Evolutionary conservation across 2,329 filamentous ascomycete species (phyloP).

Genomic region (Escovopsis sp.): DNA sequence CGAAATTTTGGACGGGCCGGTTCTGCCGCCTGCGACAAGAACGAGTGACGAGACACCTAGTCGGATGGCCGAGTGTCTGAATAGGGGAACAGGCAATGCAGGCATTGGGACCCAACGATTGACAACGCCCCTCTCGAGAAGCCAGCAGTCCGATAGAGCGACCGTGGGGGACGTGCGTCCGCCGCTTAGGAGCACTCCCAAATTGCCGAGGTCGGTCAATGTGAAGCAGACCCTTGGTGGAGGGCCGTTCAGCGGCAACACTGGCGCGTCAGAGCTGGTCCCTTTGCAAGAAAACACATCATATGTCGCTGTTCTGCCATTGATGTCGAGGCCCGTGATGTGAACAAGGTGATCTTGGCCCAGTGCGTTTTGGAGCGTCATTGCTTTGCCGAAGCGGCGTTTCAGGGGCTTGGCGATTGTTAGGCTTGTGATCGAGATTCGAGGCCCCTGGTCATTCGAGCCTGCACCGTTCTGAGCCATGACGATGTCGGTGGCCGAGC

Average conservation of each 20-base stretch:
- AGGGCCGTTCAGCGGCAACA: slow-evolving; percentile 17
- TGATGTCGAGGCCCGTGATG: slow-evolving; percentile 28
- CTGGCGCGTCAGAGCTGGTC: slow-evolving; percentile 7
- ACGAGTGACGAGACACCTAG: slow-evolving; percentile 33
- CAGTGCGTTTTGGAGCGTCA: slow-evolving; percentile 24
- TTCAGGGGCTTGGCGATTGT: slow-evolving; percentile 13
- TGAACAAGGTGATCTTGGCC: slow-evolving; percentile 30
- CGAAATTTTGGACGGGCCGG: slow-evolving; percentile 30
- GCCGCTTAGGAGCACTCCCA: slow-evolving; percentile 51
- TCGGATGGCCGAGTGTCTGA: slow-evolving; percentile 53
- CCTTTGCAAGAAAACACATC: slow-evolving; percentile 29
- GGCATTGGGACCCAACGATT: slow-evolving; percentile 47
- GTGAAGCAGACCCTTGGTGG: slow-evolving; percentile 56
- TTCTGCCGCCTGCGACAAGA: slow-evolving; percentile 49
- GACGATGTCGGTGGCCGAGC: no score
- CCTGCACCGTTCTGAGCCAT: no score
- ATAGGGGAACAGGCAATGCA: slow-evolving; percentile 55
- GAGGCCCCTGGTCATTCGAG: not conserved
- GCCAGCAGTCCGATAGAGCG: slow-evolving; percentile 60
- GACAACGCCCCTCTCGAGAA: slow-evolving; percentile 37
- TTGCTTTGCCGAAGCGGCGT: slow-evolving; percentile 44
- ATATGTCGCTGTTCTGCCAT: slow-evolving; percentile 30
- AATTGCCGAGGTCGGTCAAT: slow-evolving; percentile 46
- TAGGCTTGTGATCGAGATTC: slow-evolving; percentile 6
- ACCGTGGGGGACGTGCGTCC: slow-evolving; percentile 63